Percentiles rank a stretch among this genome's conserved stretches.
Conservation (phyloP, 768 basidiomycete genomes). For the Rhodotorula diobovata region DNA sequence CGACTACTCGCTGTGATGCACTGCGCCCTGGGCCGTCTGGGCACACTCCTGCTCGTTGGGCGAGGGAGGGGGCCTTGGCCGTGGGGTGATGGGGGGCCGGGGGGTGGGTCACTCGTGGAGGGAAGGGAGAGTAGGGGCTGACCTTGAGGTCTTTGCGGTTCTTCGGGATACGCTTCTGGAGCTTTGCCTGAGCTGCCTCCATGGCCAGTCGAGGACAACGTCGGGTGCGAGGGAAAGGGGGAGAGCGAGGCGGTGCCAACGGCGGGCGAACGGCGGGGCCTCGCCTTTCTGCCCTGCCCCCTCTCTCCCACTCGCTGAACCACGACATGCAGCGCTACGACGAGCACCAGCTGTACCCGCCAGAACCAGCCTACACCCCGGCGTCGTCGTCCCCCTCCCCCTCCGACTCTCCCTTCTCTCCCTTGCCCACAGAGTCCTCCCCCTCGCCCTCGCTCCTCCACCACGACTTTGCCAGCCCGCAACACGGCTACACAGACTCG, state of each 20-base stretch:
- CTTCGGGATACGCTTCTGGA: not conserved
- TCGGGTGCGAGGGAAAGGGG: not conserved
- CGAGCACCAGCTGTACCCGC: not conserved
- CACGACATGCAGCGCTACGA: not conserved
- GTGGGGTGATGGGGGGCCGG: not conserved
- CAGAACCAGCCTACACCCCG: not conserved
- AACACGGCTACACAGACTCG: not conserved
- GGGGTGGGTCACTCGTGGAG: not conserved
- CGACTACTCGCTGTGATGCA: too few species aligned
- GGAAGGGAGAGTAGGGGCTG: not conserved
- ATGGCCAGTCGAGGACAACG: not conserved
- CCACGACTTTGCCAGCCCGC: not conserved
- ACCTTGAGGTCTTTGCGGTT: slow-evolving; percentile 2
- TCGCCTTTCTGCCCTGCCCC: too few species aligned
- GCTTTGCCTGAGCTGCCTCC: slow-evolving; percentile 1
- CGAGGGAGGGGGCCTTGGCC: not conserved
- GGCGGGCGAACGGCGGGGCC: too few species aligned
- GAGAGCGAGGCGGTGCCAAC: not conserved
- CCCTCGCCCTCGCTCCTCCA: not conserved
- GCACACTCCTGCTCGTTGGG: too few species aligned
- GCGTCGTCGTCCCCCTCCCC: not conserved
- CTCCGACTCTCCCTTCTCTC: not conserved
- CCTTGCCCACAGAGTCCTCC: not conserved
- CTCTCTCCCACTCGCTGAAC: too few species aligned
- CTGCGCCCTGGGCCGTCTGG: too few species aligned